Percentiles rank a stretch among this genome's conserved stretches.
Conservation (phyloP, 1,284 basidiomycete species). For the Papiliotrema nemorosa region DNA sequence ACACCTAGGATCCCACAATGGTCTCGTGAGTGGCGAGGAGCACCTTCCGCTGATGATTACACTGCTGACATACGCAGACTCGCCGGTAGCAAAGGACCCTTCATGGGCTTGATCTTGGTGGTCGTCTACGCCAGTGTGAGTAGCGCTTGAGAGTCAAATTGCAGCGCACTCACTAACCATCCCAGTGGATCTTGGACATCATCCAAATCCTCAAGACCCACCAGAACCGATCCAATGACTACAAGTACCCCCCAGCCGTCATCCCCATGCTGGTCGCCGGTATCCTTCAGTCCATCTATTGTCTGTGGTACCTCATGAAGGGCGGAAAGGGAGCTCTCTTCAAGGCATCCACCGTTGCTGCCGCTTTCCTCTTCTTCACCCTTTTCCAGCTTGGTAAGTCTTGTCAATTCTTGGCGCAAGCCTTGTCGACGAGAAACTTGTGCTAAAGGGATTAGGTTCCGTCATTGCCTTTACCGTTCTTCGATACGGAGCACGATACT, state of each 20-base stretch:
- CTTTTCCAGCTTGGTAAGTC: conserved; percentile 26
- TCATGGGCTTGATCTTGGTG: conserved; percentile 10
- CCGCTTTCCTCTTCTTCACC: conserved; percentile 18
- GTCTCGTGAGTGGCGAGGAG: no score
- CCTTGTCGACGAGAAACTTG: not conserved
- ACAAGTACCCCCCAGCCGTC: conserved; percentile 23
- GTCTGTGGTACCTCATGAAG: conserved; percentile 13
- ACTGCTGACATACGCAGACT: not conserved
- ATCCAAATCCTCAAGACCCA: conserved; percentile 26
- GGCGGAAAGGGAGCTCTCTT: conserved; percentile 13
- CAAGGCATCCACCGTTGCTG: conserved; percentile 17
- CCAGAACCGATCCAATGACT: conserved; percentile 12
- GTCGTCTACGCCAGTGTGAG: conserved; percentile 8
- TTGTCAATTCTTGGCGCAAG: not conserved
- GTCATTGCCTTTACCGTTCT: conserved; percentile 25
- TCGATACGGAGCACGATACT: conserved; percentile 19
- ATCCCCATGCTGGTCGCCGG: conserved; percentile 25
- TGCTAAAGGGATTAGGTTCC: conserved; percentile 8
- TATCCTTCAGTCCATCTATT: conserved; percentile 22
- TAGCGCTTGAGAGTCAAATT: not conserved
- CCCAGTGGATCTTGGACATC: conserved; percentile 29
- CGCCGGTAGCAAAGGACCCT: conserved; percentile 1
- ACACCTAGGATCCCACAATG: no score
- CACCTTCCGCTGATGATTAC: not conserved
- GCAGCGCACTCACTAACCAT: not conserved